Evolutionary conservation across 2,329 filamentous ascomycete species (phyloP).

Genomic region (Colletotrichum eleusines): DNA sequence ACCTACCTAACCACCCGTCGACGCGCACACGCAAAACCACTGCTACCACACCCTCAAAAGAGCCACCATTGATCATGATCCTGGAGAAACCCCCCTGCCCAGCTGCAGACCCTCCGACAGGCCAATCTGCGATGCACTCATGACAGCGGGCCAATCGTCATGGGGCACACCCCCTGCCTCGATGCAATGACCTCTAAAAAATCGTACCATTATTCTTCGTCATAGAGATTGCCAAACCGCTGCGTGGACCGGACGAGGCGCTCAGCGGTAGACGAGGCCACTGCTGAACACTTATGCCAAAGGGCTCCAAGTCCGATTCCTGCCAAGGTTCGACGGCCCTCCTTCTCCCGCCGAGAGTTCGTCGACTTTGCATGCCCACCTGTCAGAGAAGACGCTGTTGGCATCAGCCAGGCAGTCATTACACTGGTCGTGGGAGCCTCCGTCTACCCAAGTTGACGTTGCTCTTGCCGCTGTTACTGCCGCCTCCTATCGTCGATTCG

Average conservation of each 20-base stretch:
- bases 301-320: not conserved
- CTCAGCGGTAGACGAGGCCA: constrained; percentile 37
- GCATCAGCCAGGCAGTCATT: not conserved
- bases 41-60: not conserved
- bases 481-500: not conserved
- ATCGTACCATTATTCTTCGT: constrained; percentile 43
- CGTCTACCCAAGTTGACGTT: not conserved
- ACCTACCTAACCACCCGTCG: not conserved
- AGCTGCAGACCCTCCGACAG: constrained; percentile 35
- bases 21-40: not conserved
- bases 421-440: not conserved
- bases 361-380: not conserved
- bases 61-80: constrained; percentile 26
- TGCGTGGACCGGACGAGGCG: constrained; percentile 4
- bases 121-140: constrained; percentile 44
- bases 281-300: constrained; percentile 4
- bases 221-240: constrained; percentile 41
- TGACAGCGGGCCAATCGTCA: constrained; percentile 43
- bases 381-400: not conserved
- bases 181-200: constrained; percentile 42
- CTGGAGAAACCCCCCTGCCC: constrained; percentile 30
- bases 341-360: constrained; percentile 3
- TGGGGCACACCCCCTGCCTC: constrained; percentile 37
- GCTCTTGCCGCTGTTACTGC: too few species aligned
- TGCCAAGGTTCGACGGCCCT: not conserved